phyloP scores from a whole-genome alignment of 805 yeast species.

The Myxozyma neglecta region DNA sequence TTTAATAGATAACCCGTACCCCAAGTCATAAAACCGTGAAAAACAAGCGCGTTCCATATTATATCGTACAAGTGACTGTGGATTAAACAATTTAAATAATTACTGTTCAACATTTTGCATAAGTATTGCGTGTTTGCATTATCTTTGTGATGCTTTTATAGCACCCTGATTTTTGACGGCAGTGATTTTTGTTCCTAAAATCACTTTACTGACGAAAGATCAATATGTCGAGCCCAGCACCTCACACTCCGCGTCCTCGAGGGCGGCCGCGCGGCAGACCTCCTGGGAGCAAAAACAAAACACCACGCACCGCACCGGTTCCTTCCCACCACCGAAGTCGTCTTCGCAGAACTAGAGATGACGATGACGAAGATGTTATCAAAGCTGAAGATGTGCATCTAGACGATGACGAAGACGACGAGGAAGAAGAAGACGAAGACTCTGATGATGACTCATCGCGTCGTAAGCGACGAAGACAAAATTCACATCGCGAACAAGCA shows the following conservation, averaged over 20 bases:
- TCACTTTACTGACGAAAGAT: not conserved
- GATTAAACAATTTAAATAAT: too few relatives aligned
- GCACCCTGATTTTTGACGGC: not conserved
- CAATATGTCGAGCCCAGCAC: conserved; percentile 11
- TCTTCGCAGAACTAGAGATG: conserved; percentile 27
- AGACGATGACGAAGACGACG: conserved; percentile 24
- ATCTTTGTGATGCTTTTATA: not conserved
- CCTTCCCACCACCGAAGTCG: conserved; percentile 10
- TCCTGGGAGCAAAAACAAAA: conserved; percentile 38
- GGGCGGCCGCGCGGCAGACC: conserved; percentile 41
- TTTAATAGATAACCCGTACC: too few relatives aligned
- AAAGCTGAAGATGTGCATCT: conserved; percentile 20
- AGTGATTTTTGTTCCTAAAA: not conserved
- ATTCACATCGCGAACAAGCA: not conserved
- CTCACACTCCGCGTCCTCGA: conserved; percentile 27
- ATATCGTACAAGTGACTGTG: too few relatives aligned
- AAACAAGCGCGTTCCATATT: too few relatives aligned
- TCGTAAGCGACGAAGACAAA: conserved; percentile 7
- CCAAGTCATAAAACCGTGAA: too few relatives aligned
- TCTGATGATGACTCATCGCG: conserved; percentile 11
- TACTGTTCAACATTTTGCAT: too few relatives aligned
- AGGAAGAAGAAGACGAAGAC: conserved; percentile 13
- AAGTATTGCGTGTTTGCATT: too few relatives aligned
- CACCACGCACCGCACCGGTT: conserved; percentile 26
- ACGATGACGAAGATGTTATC: conserved; percentile 22